A percentile compares a stretch with the other conserved stretches of the same genome.
These are phyloP conservation scores for Raddia guianensis DNA, from an alignment of 176 grass and related monocot genomes.

Conservation along the genomic window DNA sequence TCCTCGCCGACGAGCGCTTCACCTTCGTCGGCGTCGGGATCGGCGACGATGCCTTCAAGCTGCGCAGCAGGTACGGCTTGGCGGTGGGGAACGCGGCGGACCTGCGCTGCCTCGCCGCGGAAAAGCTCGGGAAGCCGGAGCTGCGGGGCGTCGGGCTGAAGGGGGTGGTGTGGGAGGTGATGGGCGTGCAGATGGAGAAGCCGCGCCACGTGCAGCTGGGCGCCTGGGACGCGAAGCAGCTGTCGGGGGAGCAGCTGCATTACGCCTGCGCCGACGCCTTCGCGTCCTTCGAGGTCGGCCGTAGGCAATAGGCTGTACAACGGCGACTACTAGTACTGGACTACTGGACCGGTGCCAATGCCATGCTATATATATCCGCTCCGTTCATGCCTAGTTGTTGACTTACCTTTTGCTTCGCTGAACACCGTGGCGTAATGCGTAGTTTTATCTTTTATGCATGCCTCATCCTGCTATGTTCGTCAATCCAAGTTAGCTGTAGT, in stretches of 20 bases:
- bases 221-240: conserved; percentile 14
- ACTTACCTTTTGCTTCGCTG: neutral
- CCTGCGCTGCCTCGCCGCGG: conserved; percentile 29
- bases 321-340: neutral
- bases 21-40: conserved; percentile 52
- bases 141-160: conserved; percentile 17
- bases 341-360: neutral
- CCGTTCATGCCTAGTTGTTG: neutral
- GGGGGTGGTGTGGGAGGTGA: conserved; percentile 35
- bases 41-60: conserved; percentile 10
- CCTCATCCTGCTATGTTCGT: too few relatives aligned
- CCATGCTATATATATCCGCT: conserved; percentile 7
- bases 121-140: neutral
- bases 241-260: conserved; percentile 30
- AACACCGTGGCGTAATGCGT: neutral
- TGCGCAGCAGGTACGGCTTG: neutral
- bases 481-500: too few relatives aligned
- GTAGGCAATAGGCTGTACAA: conserved; percentile 7
- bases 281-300: neutral
- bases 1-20: conserved; percentile 41
- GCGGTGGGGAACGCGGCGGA: neutral
- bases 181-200: conserved; percentile 36
- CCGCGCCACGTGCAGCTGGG: conserved; percentile 13
- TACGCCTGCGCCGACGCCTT: conserved; percentile 33
- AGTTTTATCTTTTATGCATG: neutral